Percentiles rank a stretch among this genome's conserved stretches.
Evolutionary conservation across 768 basidiomycete genomes (phyloP).

Genomic region (Tephrocybe sp.): DNA sequence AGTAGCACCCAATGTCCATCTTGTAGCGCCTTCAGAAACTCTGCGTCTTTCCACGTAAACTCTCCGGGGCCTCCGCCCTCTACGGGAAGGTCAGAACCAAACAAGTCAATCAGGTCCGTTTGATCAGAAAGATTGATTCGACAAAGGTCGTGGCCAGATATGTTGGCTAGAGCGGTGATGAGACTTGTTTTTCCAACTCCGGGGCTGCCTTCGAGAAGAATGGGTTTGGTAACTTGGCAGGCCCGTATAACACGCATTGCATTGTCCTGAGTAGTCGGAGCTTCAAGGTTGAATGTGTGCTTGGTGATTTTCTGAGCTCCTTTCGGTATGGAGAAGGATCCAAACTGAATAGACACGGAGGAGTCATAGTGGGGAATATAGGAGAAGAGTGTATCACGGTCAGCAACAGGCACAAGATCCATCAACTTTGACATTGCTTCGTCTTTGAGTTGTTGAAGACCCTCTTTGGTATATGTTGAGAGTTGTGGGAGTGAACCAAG

Average conservation of each 20-base stretch:
- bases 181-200: constrained; percentile 98
- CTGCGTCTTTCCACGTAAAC: constrained; percentile 97
- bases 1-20: constrained; percentile 97
- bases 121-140: constrained; percentile 98
- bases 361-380: constrained; percentile 32
- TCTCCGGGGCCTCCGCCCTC: constrained; percentile 89
- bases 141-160: constrained; percentile 74
- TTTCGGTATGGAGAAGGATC: constrained; percentile 67
- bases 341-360: constrained; percentile 50
- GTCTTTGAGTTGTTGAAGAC: constrained; percentile 57
- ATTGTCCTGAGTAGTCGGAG: constrained; percentile 87
- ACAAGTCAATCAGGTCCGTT: constrained; percentile 93
- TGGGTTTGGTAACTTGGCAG: constrained; percentile 85
- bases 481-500: constrained; percentile 76
- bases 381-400: constrained; percentile 23
- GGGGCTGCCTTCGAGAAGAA: constrained; percentile 94
- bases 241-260: constrained; percentile 86
- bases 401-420: constrained; percentile 48
- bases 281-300: constrained; percentile 72
- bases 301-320: constrained; percentile 41
- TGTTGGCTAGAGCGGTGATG: constrained; percentile 78
- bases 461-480: constrained; percentile 56
- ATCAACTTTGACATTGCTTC: constrained; percentile 56
- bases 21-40: constrained; percentile 90
- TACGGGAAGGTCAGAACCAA: constrained; percentile 93